phyloP scores from a whole-genome alignment of 2,329 filamentous ascomycete genomes.

The Gnomoniopsis sp. region DNA sequence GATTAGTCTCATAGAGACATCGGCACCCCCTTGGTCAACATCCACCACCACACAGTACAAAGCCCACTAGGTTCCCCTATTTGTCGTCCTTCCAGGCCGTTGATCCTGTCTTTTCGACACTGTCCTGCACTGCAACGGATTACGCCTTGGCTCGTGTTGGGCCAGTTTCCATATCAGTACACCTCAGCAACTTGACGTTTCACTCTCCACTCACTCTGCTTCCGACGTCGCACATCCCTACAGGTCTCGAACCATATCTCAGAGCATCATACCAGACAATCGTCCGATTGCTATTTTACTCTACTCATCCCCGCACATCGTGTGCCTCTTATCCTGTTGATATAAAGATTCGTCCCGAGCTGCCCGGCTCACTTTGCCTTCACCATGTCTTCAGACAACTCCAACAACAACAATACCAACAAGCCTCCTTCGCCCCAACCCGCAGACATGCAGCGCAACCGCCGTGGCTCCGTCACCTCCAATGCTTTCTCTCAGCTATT shows the following conservation, averaged over 20 bases:
- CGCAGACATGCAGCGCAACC: conserved; percentile 34
- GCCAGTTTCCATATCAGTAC: conserved; percentile 6
- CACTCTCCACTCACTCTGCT: conserved; percentile 19
- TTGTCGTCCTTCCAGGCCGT: not conserved
- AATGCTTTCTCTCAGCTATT: conserved; percentile 58
- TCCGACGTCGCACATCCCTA: conserved; percentile 18
- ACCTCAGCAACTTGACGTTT: conserved; percentile 19
- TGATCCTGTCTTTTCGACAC: conserved; percentile 8
- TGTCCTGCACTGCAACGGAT: conserved; percentile 5
- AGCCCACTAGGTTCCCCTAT: conserved; percentile 5
- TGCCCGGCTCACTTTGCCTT: not conserved
- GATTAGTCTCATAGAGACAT: not conserved
- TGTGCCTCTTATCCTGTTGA: not conserved
- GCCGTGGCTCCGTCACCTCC: conserved; percentile 55
- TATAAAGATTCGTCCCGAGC: conserved; percentile 12
- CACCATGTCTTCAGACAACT: conserved; percentile 29
- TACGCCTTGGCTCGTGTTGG: not conserved
- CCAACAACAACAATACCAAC: conserved; percentile 24
- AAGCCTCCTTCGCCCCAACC: conserved; percentile 26
- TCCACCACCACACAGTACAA: conserved; percentile 9
- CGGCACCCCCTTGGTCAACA: conserved; percentile 1
- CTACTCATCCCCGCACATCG: not conserved
- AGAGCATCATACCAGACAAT: conserved; percentile 15
- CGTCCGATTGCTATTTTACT: conserved; percentile 9
- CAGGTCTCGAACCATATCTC: conserved; percentile 21